A percentile compares a stretch with the other conserved stretches of the same genome.
Evolutionary conservation across 768 basidiomycete species (phyloP).

Genomic region (Trametopsis cervina): DNA sequence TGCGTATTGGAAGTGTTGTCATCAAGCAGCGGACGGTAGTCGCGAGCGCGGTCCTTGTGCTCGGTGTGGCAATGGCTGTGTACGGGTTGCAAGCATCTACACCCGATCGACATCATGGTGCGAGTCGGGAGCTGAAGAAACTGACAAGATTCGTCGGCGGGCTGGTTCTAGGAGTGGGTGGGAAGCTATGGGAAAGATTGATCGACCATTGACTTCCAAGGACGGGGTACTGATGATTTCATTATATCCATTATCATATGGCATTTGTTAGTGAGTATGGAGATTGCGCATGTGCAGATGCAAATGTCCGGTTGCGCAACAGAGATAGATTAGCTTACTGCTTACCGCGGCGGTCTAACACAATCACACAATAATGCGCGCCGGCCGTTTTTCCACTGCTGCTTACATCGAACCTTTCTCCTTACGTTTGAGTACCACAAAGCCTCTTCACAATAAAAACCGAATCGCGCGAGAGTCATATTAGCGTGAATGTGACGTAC

Average conservation of each 20-base stretch:
- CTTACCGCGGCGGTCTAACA: too few relatives aligned
- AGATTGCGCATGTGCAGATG: too few relatives aligned
- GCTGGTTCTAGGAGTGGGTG: conserved; percentile 18
- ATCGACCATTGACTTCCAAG: too few relatives aligned
- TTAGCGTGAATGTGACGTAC: not conserved
- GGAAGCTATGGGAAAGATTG: conserved; percentile 19
- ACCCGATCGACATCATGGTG: conserved; percentile 13
- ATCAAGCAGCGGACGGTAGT: conserved; percentile 33
- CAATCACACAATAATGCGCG: too few relatives aligned
- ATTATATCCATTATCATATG: not conserved
- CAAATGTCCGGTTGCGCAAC: too few relatives aligned
- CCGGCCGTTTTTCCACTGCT: too few relatives aligned
- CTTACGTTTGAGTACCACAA: too few relatives aligned
- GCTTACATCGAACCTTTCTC: too few relatives aligned
- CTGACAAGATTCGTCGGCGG: conserved; percentile 18
- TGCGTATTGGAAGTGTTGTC: conserved; percentile 22
- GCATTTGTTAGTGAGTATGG: too few relatives aligned
- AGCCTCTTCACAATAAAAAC: too few relatives aligned
- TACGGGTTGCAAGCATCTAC: conserved; percentile 19
- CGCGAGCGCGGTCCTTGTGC: conserved; percentile 59
- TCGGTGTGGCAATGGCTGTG: conserved; percentile 63
- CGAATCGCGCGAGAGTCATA: not conserved
- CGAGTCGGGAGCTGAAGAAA: conserved; percentile 17
- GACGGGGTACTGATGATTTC: not conserved
- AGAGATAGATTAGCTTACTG: too few relatives aligned